Evolutionary conservation across 2,329 filamentous ascomycete species (phyloP).

Genomic region (Torrubiellomyces zombiae): DNA sequence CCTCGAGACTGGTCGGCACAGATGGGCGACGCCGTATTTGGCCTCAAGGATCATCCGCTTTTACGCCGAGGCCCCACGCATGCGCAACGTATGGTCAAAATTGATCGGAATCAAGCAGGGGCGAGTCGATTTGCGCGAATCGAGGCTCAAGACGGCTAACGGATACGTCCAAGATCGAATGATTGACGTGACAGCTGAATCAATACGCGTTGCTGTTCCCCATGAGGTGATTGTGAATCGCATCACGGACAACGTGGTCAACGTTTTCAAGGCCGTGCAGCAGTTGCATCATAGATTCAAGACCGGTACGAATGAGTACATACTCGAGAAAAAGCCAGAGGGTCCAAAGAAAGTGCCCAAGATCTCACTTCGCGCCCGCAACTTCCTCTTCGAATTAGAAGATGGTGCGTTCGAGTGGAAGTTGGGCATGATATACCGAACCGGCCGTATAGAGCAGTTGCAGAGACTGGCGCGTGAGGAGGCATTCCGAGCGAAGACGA

Average conservation of each 20-base stretch:
- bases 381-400: slow-evolving; percentile 80
- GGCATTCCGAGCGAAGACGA: slow-evolving; percentile 74
- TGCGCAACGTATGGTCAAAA: slow-evolving; percentile 72
- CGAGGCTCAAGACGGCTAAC: slow-evolving; percentile 46
- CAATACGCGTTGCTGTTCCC: slow-evolving; percentile 73
- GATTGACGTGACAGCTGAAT: slow-evolving; percentile 70
- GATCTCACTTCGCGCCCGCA: slow-evolving; percentile 65
- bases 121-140: slow-evolving; percentile 65
- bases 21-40: slow-evolving; percentile 74
- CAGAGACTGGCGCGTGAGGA: slow-evolving; percentile 82
- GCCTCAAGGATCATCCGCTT: slow-evolving; percentile 64
- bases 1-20: slow-evolving; percentile 66
- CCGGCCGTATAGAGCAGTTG: slow-evolving; percentile 75
- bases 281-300: slow-evolving; percentile 89
- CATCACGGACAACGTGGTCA: slow-evolving; percentile 86
- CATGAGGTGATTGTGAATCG: slow-evolving; percentile 81
- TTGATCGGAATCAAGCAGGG: slow-evolving; percentile 70
- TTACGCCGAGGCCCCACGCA: slow-evolving; percentile 72
- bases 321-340: slow-evolving; percentile 71
- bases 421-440: slow-evolving; percentile 80
- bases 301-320: slow-evolving; percentile 75
- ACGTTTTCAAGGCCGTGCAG: slow-evolving; percentile 69
- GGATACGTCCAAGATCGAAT: slow-evolving; percentile 56
- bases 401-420: slow-evolving; percentile 98
- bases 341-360: slow-evolving; percentile 75